Evolutionary conservation across 768 basidiomycete species (phyloP).

Genomic region (Tephrocybe sp.): DNA sequence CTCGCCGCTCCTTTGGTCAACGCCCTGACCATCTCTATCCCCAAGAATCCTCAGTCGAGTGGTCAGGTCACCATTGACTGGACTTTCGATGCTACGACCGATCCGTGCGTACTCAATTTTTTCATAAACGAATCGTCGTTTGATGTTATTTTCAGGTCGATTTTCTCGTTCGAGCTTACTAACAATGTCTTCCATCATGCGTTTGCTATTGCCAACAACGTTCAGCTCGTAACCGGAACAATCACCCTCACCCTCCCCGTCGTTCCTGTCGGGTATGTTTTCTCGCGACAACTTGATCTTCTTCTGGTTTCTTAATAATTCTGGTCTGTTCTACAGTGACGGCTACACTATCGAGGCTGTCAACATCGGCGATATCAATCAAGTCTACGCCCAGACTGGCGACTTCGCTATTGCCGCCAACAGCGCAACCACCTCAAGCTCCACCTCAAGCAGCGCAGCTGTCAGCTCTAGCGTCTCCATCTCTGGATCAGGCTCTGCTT

Average conservation of each 20-base stretch:
- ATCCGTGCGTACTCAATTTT: conserved; percentile 34
- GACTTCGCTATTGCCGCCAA: conserved; percentile 39
- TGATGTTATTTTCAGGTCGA: neutral
- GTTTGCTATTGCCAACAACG: conserved; percentile 55
- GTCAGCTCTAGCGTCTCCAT: conserved; percentile 9
- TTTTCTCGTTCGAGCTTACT: conserved; percentile 44
- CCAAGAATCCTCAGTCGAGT: conserved; percentile 28
- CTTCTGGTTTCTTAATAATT: neutral
- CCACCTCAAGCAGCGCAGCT: conserved; percentile 2
- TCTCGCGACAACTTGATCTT: neutral
- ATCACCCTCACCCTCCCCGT: conserved; percentile 42
- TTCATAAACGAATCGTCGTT: neutral
- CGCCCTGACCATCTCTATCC: conserved; percentile 43
- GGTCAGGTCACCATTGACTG: conserved; percentile 42
- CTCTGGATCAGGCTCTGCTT: conserved; percentile 4
- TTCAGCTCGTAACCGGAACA: conserved; percentile 31
- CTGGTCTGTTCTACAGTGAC: conserved; percentile 24
- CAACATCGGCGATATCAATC: conserved; percentile 41
- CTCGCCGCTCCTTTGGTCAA: conserved; percentile 44
- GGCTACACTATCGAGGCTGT: conserved; percentile 50
- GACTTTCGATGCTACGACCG: conserved; percentile 32
- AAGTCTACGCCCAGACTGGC: conserved; percentile 36
- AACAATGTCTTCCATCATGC: conserved; percentile 50
- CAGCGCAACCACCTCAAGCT: conserved; percentile 25
- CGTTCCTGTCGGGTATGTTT: conserved; percentile 46